Conservation (phyloP, 495 filamentous ascomycete genomes). For the Penicillium paradoxum region DNA sequence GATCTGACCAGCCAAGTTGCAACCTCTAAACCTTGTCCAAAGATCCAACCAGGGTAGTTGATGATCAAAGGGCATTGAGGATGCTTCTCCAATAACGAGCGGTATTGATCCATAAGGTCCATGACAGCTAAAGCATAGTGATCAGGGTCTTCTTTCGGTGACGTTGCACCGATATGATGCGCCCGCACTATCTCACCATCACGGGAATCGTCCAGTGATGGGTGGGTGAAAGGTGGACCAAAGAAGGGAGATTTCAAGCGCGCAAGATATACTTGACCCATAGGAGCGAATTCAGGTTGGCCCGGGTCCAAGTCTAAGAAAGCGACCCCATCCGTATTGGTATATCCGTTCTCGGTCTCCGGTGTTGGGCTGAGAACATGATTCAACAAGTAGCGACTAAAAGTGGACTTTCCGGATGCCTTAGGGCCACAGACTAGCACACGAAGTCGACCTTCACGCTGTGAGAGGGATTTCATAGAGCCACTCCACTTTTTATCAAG, state of each 20-base stretch:
- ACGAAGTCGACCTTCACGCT: slow-evolving; percentile 31
- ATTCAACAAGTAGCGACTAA: slow-evolving; percentile 71
- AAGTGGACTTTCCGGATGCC: slow-evolving; percentile 81
- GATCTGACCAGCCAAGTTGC: slow-evolving; percentile 56
- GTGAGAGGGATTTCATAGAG: slow-evolving; percentile 39
- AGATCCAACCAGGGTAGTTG: slow-evolving; percentile 81
- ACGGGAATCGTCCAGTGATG: slow-evolving; percentile 34
- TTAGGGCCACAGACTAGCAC: slow-evolving; percentile 74
- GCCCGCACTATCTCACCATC: slow-evolving; percentile 50
- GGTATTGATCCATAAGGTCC: slow-evolving; percentile 65
- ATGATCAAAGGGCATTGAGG: slow-evolving; percentile 61
- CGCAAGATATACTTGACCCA: slow-evolving; percentile 71
- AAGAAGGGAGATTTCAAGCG: slow-evolving; percentile 60
- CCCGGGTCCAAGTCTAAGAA: slow-evolving; percentile 81
- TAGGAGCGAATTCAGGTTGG: slow-evolving; percentile 75
- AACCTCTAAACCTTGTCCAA: slow-evolving; percentile 68
- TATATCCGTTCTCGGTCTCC: slow-evolving; percentile 29
- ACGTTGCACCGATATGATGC: slow-evolving; percentile 68
- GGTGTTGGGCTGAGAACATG: slow-evolving; percentile 56
- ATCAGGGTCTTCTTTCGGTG: slow-evolving; percentile 63
- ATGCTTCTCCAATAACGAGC: slow-evolving; percentile 34
- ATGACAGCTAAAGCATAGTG: slow-evolving; percentile 64
- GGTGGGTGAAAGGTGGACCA: slow-evolving; percentile 71
- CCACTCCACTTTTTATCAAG: slow-evolving; percentile 60
- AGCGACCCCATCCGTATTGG: slow-evolving; percentile 45